Percentiles rank a stretch among this genome's conserved stretches.
Conservation (phyloP, 495 filamentous ascomycete genomes). For the Aspergillus incahuasiensis region DNA sequence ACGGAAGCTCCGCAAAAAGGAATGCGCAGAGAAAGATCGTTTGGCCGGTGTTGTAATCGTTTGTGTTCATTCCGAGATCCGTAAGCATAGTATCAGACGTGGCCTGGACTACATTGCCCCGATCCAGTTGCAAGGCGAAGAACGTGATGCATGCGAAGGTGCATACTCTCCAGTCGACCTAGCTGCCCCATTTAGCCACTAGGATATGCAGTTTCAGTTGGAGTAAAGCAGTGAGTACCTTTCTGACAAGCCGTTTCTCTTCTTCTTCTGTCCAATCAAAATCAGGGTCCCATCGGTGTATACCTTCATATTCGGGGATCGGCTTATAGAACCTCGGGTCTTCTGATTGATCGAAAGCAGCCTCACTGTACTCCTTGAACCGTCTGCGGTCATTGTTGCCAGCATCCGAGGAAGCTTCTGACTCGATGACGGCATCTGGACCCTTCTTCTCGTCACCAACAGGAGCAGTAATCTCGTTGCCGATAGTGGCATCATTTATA, state of each 20-base stretch:
- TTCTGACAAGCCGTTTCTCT: slow-evolving; percentile 62
- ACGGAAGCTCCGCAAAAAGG: slow-evolving; percentile 65
- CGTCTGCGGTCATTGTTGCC: slow-evolving; percentile 10
- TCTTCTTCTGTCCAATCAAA: slow-evolving; percentile 68
- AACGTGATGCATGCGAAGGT: slow-evolving; percentile 72
- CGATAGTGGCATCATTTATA: slow-evolving; percentile 11
- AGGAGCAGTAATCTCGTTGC: not conserved
- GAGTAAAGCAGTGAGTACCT: slow-evolving; percentile 35
- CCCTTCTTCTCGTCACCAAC: slow-evolving; percentile 12
- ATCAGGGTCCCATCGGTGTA: slow-evolving; percentile 71
- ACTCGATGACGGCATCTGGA: slow-evolving; percentile 12
- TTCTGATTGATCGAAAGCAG: slow-evolving; percentile 38
- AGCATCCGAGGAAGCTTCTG: slow-evolving; percentile 23
- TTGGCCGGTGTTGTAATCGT: slow-evolving; percentile 76
- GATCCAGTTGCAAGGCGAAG: slow-evolving; percentile 76
- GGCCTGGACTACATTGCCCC: slow-evolving; percentile 69
- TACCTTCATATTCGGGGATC: slow-evolving; percentile 59
- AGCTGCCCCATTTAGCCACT: slow-evolving; percentile 8
- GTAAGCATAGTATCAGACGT: slow-evolving; percentile 65
- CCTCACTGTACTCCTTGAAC: slow-evolving; percentile 19
- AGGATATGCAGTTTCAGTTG: not conserved
- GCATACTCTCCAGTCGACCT: slow-evolving; percentile 55
- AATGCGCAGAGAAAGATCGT: slow-evolving; percentile 67
- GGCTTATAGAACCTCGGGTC: slow-evolving; percentile 52
- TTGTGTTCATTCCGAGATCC: slow-evolving; percentile 57